Conservation (phyloP, 2,329 filamentous ascomycete genomes). For the Colletotrichum neosansevieriae region DNA sequence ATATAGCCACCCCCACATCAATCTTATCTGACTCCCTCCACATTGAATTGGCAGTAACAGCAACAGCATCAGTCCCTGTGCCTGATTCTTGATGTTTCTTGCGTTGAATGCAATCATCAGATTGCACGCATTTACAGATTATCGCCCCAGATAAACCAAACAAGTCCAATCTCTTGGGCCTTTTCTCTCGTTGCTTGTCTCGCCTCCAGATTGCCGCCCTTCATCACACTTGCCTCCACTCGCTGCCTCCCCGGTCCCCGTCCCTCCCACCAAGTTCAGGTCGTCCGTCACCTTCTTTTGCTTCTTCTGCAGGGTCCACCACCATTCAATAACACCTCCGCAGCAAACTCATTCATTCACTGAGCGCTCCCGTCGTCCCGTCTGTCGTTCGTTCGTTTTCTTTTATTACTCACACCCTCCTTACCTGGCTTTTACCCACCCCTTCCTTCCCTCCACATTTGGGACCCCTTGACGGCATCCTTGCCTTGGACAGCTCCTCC, state of each 20-base stretch:
- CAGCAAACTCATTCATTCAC: background rate
- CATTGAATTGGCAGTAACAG: background rate
- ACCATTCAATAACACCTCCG: background rate
- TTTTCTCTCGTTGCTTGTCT: slow-evolving; percentile 29
- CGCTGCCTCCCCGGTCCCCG: slow-evolving; percentile 3
- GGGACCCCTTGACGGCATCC: background rate
- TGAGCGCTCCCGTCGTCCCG: slow-evolving; percentile 22
- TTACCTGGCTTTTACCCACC: slow-evolving; percentile 10
- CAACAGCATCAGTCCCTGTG: slow-evolving; percentile 3
- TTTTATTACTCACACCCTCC: background rate
- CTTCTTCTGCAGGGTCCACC: slow-evolving; percentile 23
- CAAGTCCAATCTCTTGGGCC: slow-evolving; percentile 22
- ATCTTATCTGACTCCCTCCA: slow-evolving; percentile 5
- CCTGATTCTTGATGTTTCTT: slow-evolving; percentile 1
- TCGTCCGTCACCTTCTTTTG: background rate
- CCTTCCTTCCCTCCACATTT: slow-evolving; percentile 25
- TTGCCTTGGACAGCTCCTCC: slow-evolving; percentile 8
- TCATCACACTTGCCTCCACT: slow-evolving; percentile 36
- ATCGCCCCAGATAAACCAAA: slow-evolving; percentile 20
- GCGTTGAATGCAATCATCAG: background rate
- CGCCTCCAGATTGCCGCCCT: slow-evolving; percentile 27
- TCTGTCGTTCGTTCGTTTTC: slow-evolving; percentile 12
- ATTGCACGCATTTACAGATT: background rate
- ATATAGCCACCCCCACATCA: slow-evolving; percentile 16
- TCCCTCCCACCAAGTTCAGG: background rate